Evolutionary conservation across 2,329 filamentous ascomycete genomes (phyloP).

Genomic region (Colletotrichum higginsianum): DNA sequence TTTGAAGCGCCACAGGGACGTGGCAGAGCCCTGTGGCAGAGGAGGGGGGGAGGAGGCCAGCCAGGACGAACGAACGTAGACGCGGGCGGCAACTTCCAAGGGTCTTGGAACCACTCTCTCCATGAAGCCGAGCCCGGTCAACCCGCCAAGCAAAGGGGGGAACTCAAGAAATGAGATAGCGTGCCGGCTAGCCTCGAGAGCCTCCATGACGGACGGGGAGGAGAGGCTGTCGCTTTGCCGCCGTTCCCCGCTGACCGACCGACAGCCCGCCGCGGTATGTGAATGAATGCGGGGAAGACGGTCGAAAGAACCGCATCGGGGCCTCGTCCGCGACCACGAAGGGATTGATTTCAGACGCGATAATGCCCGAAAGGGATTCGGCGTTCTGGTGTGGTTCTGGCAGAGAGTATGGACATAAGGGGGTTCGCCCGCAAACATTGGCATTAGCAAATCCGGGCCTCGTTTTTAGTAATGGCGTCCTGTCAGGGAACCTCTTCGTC

Average conservation of each 20-base stretch:
- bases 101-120: background rate
- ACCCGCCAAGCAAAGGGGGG: constrained; percentile 29
- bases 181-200: constrained; percentile 35
- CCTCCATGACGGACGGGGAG: constrained; percentile 6
- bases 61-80: too few relatives aligned
- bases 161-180: constrained; percentile 28
- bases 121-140: constrained; percentile 24
- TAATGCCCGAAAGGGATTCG: background rate
- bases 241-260: background rate
- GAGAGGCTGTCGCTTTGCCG: constrained; percentile 5
- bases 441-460: constrained; percentile 36
- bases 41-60: background rate
- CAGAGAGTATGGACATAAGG: too few relatives aligned
- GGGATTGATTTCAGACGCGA: too few relatives aligned
- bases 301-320: constrained; percentile 24
- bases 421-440: constrained; percentile 10
- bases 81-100: too few relatives aligned
- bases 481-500: constrained; percentile 28
- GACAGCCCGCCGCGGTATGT: constrained; percentile 7
- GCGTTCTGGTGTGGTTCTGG: too few relatives aligned
- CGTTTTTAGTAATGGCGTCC: constrained; percentile 37
- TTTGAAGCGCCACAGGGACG: constrained; percentile 25
- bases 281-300: constrained; percentile 27
- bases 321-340: constrained; percentile 11
- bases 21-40: background rate